These are phyloP conservation scores for Syzygium grande DNA, from an alignment of 345 rosid species.

Conservation along the genomic window DNA sequence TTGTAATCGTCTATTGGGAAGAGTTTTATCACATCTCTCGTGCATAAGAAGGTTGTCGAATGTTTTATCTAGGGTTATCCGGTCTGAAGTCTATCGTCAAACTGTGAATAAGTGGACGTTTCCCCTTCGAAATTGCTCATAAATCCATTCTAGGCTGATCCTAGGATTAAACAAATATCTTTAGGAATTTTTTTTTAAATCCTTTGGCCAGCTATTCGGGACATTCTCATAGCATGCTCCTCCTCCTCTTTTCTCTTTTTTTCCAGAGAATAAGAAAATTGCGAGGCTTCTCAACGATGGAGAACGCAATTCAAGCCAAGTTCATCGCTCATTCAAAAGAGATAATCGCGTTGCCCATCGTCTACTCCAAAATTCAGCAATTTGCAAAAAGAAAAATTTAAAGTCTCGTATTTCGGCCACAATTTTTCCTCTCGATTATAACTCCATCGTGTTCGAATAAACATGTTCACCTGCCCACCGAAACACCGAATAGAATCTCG, in stretches of 20 bases:
- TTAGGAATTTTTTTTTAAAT: not conserved
- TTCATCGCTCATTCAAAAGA: not conserved
- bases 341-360: accelerated
- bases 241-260: too few species aligned
- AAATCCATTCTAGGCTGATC: too few species aligned
- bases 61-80: not conserved
- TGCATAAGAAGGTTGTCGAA: not conserved
- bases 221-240: not conserved
- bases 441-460: accelerated
- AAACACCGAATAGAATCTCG: not conserved
- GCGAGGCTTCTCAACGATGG: not conserved
- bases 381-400: not conserved
- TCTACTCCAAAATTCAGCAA: not conserved
- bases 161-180: too few species aligned
- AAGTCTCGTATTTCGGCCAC: not conserved
- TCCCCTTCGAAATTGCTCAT: too few species aligned
- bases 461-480: accelerated
- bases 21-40: not conserved
- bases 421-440: not conserved
- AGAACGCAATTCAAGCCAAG: not conserved
- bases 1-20: not conserved
- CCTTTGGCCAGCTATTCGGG: not conserved
- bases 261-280: too few species aligned
- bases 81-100: not conserved
- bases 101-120: not conserved